Evolutionary conservation across 305 asterid genomes (phyloP), one percentile per base, ranked within the genome.

Genomic region (Fraxinus nigra): DNA sequence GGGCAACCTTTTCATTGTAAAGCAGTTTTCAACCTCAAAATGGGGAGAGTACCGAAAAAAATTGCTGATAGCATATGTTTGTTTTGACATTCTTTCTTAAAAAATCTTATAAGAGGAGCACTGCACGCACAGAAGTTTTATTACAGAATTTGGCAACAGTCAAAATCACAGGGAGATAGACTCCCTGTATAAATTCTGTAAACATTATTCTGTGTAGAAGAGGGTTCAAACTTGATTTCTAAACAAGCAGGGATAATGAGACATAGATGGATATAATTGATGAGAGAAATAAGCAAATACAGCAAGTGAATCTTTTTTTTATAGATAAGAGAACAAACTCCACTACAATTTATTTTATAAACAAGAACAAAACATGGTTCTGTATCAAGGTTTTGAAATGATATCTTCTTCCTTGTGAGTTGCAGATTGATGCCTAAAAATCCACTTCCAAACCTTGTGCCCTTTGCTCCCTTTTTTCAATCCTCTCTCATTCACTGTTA

Each of bases 361-460:
- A 61, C 70, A 61, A 61, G 30, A 61, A 61, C 3, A 61, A 61
- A 24, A 61, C 33, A 61, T 22, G 32, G 32, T 18, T 20, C 14
- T 61, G 70, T 20, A 61, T 61, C 83, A 84, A 84, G 82, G 81
- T 65, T 78, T 79, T 40, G 86, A 10, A 63, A 30, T 70, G 20
- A 35, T 75, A n/a, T 72, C 78, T 56, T 84, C 86, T 81, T 86
- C 86, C 61, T 87, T 87, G 87, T 90, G 86, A 63, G 83, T 84
- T 35, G 85, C 77, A 65, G 89, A 80, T 86, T 86, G 85, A 81
- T 94, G 86, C 89, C 87, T 92, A 72, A 91, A 91, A 77, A 92
- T 90, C 98, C 98, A 95, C 79, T 90, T 92, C 98, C 98, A 95
- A 22, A 91, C 91, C 83, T 89, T 91, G 40, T 85, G 89, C 24